phyloP scores from a whole-genome alignment of 371 early-diverging fungal species.

The Choanephora cucurbitarum region DNA sequence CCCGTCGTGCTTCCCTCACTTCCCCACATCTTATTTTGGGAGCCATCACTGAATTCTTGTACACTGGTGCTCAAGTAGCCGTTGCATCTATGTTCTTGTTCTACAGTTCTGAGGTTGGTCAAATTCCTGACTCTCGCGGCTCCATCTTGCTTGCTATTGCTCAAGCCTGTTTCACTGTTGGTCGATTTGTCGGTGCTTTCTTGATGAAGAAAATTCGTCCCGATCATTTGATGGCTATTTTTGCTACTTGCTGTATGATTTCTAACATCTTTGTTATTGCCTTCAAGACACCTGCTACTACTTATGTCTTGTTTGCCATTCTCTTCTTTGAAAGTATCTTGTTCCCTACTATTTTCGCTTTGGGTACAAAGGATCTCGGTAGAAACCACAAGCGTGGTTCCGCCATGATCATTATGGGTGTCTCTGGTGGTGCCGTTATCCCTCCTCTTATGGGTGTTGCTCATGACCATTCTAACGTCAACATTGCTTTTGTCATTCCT shows the following conservation, averaged over 20 bases:
- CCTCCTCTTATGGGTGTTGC: constrained; percentile 45
- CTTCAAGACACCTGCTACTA: constrained; percentile 30
- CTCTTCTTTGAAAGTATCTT: constrained; percentile 50
- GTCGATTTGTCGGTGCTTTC: constrained; percentile 43
- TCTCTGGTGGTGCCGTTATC: constrained; percentile 46
- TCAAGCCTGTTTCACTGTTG: constrained; percentile 48
- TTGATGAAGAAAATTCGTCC: constrained; percentile 35
- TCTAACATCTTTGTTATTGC: constrained; percentile 36
- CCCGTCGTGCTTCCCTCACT: constrained; percentile 69
- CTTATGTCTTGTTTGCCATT: constrained; percentile 38
- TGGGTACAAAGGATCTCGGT: constrained; percentile 46
- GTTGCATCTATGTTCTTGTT: constrained; percentile 50
- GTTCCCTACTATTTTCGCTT: constrained; percentile 50
- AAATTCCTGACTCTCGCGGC: constrained; percentile 26
- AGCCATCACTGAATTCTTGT: constrained; percentile 42
- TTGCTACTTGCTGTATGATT: constrained; percentile 31
- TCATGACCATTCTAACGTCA: constrained; percentile 33
- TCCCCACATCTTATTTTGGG: constrained; percentile 48
- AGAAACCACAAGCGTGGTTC: constrained; percentile 50
- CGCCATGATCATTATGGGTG: constrained; percentile 45
- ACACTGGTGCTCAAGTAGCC: constrained; percentile 47
- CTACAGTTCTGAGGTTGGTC: constrained; percentile 41
- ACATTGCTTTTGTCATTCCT: constrained; percentile 40
- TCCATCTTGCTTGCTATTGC: constrained; percentile 37
- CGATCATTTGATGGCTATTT: constrained; percentile 38